Evolutionary conservation across 768 basidiomycete genomes (phyloP).

Genomic region (Suillus spraguei): DNA sequence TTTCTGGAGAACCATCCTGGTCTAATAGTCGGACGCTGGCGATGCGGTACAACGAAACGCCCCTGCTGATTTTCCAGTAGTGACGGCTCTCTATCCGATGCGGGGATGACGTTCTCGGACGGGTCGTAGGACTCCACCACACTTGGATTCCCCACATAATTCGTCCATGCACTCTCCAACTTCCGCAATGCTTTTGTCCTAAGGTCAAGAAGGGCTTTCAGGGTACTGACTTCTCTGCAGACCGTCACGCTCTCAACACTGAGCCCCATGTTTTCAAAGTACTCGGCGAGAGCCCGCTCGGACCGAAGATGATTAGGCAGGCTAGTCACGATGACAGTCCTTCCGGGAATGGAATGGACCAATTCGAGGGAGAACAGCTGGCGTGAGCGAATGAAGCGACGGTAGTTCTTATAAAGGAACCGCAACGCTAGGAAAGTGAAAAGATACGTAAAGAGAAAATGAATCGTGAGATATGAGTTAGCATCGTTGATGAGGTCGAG

Average conservation of each 20-base stretch:
- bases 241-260: slow-evolving; percentile 92
- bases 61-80: slow-evolving; percentile 53
- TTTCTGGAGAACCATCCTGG: slow-evolving; percentile 73
- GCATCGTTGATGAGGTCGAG: slow-evolving; percentile 89
- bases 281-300: slow-evolving; percentile 86
- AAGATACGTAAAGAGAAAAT: slow-evolving; percentile 92
- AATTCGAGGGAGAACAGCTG: slow-evolving; percentile 95
- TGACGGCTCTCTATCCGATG: slow-evolving; percentile 53
- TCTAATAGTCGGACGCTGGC: slow-evolving; percentile 73
- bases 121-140: slow-evolving; percentile 82
- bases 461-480: slow-evolving; percentile 84
- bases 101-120: slow-evolving; percentile 51
- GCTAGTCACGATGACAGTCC: slow-evolving; percentile 87
- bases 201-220: slow-evolving; percentile 73
- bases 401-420: slow-evolving; percentile 88
- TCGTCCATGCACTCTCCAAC: slow-evolving; percentile 85
- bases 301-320: slow-evolving; percentile 85
- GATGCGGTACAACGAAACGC: slow-evolving; percentile 73
- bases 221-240: slow-evolving; percentile 76
- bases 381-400: slow-evolving; percentile 83
- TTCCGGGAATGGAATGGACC: slow-evolving; percentile 91
- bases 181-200: slow-evolving; percentile 79
- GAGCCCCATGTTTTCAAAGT: slow-evolving; percentile 88
- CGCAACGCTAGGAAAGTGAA: slow-evolving; percentile 88
- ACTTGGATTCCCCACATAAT: slow-evolving; percentile 94